phyloP scores from a whole-genome alignment of 2,329 filamentous ascomycete genomes.

The Sphaerostilbella broomeana region DNA sequence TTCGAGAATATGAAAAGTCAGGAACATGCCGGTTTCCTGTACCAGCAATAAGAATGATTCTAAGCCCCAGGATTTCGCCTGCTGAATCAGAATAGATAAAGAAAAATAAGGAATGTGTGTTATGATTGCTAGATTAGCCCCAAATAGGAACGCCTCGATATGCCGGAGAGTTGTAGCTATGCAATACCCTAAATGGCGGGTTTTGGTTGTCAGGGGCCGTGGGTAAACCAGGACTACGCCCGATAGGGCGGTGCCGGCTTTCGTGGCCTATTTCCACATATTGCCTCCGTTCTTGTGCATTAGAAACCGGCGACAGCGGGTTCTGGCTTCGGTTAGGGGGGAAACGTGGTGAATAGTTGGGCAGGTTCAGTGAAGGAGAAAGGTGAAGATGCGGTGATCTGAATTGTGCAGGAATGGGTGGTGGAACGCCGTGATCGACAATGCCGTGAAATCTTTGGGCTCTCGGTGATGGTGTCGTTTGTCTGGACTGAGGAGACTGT shows the following conservation, averaged over 20 bases:
- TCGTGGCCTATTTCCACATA: not conserved
- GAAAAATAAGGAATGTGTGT: not conserved
- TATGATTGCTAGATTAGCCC: conserved; percentile 28
- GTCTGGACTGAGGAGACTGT: conserved; percentile 15
- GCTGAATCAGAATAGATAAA: no score
- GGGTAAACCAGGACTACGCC: conserved; percentile 27
- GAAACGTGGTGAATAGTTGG: not conserved
- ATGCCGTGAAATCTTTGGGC: conserved; percentile 7
- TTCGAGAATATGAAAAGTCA: no score
- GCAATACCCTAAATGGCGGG: conserved; percentile 44
- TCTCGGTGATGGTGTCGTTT: conserved; percentile 14
- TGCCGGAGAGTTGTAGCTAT: conserved; percentile 54
- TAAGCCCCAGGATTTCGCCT: not conserved
- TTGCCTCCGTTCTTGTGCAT: conserved; percentile 8
- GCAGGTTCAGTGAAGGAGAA: not conserved
- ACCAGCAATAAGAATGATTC: not conserved
- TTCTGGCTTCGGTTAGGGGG: not conserved
- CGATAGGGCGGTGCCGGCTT: conserved; percentile 26
- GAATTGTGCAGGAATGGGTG: conserved; percentile 10
- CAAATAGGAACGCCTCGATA: conserved; percentile 51
- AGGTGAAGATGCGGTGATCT: not conserved
- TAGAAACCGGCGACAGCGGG: not conserved
- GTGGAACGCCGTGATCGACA: conserved; percentile 9
- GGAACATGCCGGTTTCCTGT: no score
- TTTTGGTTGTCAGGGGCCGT: conserved; percentile 13